Percentiles rank a stretch among this genome's conserved stretches.
Conservation (phyloP, 768 basidiomycete genomes). For the Phanerodontia chrysosporium region DNA sequence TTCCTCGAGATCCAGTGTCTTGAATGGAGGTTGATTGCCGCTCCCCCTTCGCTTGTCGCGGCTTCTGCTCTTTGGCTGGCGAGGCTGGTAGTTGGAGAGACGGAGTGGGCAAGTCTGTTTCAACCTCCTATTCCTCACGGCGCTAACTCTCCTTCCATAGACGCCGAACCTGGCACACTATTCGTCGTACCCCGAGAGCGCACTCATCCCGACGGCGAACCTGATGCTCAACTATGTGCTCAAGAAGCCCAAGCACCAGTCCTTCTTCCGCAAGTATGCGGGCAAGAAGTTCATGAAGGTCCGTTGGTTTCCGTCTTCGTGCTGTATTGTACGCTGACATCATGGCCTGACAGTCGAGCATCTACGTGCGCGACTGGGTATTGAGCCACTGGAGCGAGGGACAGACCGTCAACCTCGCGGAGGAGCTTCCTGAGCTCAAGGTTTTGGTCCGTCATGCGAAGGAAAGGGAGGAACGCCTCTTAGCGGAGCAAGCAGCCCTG, state of each 20-base stretch:
- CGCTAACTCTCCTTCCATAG: slow-evolving; percentile 36
- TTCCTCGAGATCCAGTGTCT: slow-evolving; percentile 82
- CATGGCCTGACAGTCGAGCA: slow-evolving; percentile 54
- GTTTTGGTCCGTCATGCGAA: slow-evolving; percentile 42
- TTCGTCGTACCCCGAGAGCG: slow-evolving; percentile 77
- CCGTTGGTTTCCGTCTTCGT: slow-evolving; percentile 13
- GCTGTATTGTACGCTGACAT: neutral
- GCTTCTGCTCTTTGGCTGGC: slow-evolving; percentile 88
- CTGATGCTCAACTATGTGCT: slow-evolving; percentile 87
- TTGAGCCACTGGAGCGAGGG: slow-evolving; percentile 68
- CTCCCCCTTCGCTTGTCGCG: slow-evolving; percentile 74
- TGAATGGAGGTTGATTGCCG: slow-evolving; percentile 72
- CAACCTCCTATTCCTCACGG: neutral
- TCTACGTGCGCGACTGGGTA: slow-evolving; percentile 85
- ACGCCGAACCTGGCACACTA: slow-evolving; percentile 84
- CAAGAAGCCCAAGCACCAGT: slow-evolving; percentile 65
- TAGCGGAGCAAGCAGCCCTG: slow-evolving; percentile 9
- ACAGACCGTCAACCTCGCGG: slow-evolving; percentile 50
- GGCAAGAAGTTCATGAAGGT: slow-evolving; percentile 84
- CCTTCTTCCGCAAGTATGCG: slow-evolving; percentile 87
- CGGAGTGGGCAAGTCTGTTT: slow-evolving; percentile 72
- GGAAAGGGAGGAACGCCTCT: slow-evolving; percentile 11
- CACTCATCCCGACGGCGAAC: slow-evolving; percentile 76
- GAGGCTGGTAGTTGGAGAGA: slow-evolving; percentile 68
- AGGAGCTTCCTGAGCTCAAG: slow-evolving; percentile 59